These are phyloP conservation scores for Guillardia theta DNA, from an alignment of 78 protist genomes.

Conservation along the genomic window DNA sequence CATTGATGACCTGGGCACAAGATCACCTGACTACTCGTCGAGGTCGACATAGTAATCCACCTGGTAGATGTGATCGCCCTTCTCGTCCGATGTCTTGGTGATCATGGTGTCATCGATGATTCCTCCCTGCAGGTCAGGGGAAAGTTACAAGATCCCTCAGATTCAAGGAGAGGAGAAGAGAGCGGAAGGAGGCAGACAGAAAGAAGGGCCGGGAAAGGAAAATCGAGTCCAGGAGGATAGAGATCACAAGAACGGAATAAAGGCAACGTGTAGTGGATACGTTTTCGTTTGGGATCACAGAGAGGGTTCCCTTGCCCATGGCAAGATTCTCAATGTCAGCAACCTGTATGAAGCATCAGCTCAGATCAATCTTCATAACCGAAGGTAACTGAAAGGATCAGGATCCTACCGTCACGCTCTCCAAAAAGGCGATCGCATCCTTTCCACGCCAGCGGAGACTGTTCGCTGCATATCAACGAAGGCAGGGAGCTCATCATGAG, in stretches of 20 bases:
- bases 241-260: no score
- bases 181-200: no score
- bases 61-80: constrained; percentile 35
- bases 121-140: background rate
- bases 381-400: no score
- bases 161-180: no score
- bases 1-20: background rate
- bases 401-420: constrained; percentile 14
- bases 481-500: no score
- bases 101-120: constrained; percentile 39
- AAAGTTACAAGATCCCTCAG: background rate
- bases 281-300: background rate
- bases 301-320: background rate
- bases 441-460: constrained; percentile 34
- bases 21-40: background rate
- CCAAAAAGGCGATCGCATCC: constrained; percentile 5
- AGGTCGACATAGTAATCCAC: background rate
- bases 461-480: no score
- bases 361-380: no score
- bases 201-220: no score
- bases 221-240: no score
- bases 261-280: no score
- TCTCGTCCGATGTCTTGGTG: constrained; percentile 24
- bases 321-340: background rate
- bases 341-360: no score